A percentile compares a stretch with the other conserved stretches of the same genome.
Evolutionary conservation across 768 basidiomycete species (phyloP).

Genomic region (Russula virescens): DNA sequence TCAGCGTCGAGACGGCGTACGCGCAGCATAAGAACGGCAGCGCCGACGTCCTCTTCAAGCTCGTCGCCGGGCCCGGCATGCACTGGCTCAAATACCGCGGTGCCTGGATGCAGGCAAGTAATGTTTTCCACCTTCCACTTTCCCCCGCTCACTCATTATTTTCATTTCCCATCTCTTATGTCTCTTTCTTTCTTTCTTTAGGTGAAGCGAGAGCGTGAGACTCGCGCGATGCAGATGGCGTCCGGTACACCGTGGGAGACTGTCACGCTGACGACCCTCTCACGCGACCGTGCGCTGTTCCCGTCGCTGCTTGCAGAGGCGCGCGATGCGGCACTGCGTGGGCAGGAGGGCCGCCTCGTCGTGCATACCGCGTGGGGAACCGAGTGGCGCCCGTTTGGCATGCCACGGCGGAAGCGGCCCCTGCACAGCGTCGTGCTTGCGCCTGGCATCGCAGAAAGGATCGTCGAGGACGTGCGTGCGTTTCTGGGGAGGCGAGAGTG

Average conservation of each 20-base stretch:
- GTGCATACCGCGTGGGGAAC: conserved; percentile 96
- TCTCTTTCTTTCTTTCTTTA: conserved; percentile 32
- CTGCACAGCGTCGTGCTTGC: conserved; percentile 85
- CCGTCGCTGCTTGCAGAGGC: conserved; percentile 79
- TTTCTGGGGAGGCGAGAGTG: conserved; percentile 83
- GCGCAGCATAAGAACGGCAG: conserved; percentile 89
- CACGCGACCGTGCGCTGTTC: conserved; percentile 78
- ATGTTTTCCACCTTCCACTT: not conserved
- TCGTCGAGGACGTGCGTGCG: conserved; percentile 73
- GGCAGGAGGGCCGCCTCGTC: conserved; percentile 90
- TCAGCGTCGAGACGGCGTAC: conserved; percentile 90
- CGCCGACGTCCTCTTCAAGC: conserved; percentile 79
- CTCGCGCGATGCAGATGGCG: conserved; percentile 84
- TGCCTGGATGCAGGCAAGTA: conserved; percentile 90
- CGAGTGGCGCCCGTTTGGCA: conserved; percentile 95
- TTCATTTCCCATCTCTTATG: no score
- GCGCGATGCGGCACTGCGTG: conserved; percentile 77
- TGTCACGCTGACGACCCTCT: conserved; percentile 87
- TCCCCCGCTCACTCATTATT: no score
- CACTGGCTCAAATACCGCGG: conserved; percentile 88
- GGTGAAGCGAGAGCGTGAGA: conserved; percentile 94
- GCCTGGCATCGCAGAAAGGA: conserved; percentile 72
- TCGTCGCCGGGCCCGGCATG: conserved; percentile 93
- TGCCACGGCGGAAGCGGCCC: conserved; percentile 81
- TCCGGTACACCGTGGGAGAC: conserved; percentile 98